Evolutionary conservation across 1,284 basidiomycete genomes (phyloP).

Genomic region (Boletellus dicymbophilus): DNA sequence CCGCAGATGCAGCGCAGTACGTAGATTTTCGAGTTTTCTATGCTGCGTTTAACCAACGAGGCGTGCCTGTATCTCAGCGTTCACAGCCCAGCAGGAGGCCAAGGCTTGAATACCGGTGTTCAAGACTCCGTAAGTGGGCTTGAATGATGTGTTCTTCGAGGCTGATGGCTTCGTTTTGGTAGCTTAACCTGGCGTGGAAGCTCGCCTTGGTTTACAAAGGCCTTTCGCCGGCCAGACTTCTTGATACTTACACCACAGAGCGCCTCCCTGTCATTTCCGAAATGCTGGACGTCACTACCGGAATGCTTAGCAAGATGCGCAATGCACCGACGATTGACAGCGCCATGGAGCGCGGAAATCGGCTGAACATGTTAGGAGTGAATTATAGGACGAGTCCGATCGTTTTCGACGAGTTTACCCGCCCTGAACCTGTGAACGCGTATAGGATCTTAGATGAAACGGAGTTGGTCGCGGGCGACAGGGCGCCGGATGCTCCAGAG

Average conservation of each 20-base stretch:
- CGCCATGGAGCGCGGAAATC: conserved; percentile 10
- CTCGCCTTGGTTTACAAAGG: conserved; percentile 38
- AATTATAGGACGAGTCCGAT: conserved; percentile 36
- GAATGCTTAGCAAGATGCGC: neutral
- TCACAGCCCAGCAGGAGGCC: conserved; percentile 27
- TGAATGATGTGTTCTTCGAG: neutral
- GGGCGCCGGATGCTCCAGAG: conserved; percentile 22
- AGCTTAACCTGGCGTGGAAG: conserved; percentile 47
- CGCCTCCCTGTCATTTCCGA: conserved; percentile 42
- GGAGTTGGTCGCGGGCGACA: conserved; percentile 19
- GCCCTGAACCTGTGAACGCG: conserved; percentile 3
- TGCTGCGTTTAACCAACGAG: neutral
- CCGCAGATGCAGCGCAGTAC: neutral
- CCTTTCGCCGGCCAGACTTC: conserved; percentile 32
- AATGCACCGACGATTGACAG: neutral
- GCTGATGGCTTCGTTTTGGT: neutral
- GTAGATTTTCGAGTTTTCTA: neutral
- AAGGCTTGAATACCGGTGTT: conserved; percentile 42
- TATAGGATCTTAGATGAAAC: conserved; percentile 16
- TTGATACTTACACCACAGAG: conserved; percentile 37
- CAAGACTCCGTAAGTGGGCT: conserved; percentile 39
- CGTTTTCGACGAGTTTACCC: conserved; percentile 26
- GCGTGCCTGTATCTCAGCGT: neutral
- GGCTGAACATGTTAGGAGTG: conserved; percentile 34
- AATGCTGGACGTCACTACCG: conserved; percentile 34